phyloP scores from a whole-genome alignment of 305 asterid species.

The Nicotiana rustica region DNA sequence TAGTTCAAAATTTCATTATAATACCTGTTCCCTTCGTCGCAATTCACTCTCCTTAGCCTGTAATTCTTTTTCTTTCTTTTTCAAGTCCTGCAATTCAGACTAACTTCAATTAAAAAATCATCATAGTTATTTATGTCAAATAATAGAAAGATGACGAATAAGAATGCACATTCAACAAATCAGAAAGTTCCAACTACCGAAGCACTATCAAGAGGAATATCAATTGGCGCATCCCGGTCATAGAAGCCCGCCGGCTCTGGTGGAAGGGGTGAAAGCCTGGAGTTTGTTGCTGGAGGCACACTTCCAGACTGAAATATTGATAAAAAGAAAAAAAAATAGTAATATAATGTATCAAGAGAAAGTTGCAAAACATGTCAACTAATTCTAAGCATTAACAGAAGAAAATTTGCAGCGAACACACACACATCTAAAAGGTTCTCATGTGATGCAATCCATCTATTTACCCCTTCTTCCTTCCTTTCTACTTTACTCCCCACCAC shows the following conservation, averaged over 20 bases:
- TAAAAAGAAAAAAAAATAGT: neutral
- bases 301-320: constrained; percentile 60
- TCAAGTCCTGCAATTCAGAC: constrained; percentile 58
- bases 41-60: constrained; percentile 88
- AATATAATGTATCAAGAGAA: neutral
- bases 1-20: constrained; percentile 15
- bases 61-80: constrained; percentile 78
- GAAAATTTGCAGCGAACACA: neutral
- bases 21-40: constrained; percentile 85
- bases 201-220: constrained; percentile 78
- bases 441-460: neutral
- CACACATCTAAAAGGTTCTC: neutral
- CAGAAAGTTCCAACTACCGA: constrained; percentile 52
- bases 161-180: neutral
- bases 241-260: constrained; percentile 94
- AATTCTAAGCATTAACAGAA: neutral
- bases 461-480: too few species aligned
- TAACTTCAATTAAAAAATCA: constrained; percentile 32
- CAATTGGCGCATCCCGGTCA: constrained; percentile 77
- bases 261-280: constrained; percentile 91
- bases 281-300: constrained; percentile 73
- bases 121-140: neutral
- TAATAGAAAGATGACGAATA: constrained; percentile 2
- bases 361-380: neutral
- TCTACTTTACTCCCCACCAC: neutral